Conservation (phyloP, 192 early-diverging fungal genomes). For the Chytriomyces hyalinus region DNA sequence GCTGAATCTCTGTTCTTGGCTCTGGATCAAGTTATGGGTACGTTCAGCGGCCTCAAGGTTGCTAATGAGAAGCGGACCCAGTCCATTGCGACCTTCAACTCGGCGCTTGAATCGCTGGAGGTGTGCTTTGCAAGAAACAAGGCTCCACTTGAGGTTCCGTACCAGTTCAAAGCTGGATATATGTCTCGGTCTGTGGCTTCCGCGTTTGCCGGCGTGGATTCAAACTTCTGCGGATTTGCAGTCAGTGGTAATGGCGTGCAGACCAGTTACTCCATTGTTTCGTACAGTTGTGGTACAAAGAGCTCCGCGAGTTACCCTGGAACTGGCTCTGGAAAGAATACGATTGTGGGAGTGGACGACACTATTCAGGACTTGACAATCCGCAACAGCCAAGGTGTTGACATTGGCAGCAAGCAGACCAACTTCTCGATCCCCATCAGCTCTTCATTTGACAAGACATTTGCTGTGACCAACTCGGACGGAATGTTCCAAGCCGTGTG, state of each 20-base stretch:
- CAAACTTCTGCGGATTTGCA: conserved; percentile 23
- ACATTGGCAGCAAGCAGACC: conserved; percentile 3
- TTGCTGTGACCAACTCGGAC: not conserved
- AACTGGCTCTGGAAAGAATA: not conserved
- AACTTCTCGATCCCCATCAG: conserved; percentile 24
- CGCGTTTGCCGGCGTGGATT: conserved; percentile 4
- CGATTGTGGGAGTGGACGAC: not conserved
- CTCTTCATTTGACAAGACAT: not conserved
- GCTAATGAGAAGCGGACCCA: not conserved
- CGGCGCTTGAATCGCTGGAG: not conserved
- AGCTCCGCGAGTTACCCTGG: not conserved
- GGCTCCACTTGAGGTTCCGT: conserved; percentile 27
- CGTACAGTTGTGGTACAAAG: conserved; percentile 30
- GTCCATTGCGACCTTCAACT: not conserved
- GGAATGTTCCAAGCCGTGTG: conserved; percentile 14
- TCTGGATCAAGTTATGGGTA: conserved; percentile 33
- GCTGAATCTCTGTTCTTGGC: conserved; percentile 6
- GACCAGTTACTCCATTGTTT: conserved; percentile 5
- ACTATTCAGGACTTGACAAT: conserved; percentile 7
- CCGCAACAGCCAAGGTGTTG: not conserved
- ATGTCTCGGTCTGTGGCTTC: conserved; percentile 23
- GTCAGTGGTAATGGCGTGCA: conserved; percentile 4
- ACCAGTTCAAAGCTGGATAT: conserved; percentile 27
- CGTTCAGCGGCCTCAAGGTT: not conserved
- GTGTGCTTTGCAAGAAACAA: conserved; percentile 30